These are phyloP conservation scores for Colletotrichum musicola DNA, from an alignment of 2,329 filamentous ascomycete genomes.

Conservation along the genomic window DNA sequence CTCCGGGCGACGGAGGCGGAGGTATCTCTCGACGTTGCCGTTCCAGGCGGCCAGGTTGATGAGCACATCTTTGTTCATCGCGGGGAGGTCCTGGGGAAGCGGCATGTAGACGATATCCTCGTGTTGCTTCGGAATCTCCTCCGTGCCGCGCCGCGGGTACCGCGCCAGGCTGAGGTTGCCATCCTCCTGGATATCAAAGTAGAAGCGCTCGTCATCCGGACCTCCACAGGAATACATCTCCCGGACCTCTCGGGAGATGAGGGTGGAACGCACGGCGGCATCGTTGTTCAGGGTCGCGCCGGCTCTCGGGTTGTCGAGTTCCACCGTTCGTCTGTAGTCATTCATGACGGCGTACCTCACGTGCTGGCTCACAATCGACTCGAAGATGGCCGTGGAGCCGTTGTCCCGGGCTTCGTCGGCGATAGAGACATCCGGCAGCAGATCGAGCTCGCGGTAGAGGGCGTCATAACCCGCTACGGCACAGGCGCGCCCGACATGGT, in stretches of 20 bases:
- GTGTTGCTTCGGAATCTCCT: conserved; percentile 19
- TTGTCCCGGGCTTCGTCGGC: conserved; percentile 53
- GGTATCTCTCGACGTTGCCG: conserved; percentile 55
- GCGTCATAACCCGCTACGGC: conserved; percentile 52
- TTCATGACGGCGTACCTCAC: conserved; percentile 50
- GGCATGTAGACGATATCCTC: conserved; percentile 44
- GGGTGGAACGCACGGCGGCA: background rate
- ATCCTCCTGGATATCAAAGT: no score
- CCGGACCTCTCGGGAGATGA: background rate
- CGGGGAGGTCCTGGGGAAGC: conserved; percentile 51
- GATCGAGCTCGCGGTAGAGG: conserved; percentile 51
- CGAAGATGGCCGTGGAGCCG: conserved; percentile 43
- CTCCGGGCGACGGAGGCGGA: conserved; percentile 47
- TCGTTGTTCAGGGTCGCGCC: background rate
- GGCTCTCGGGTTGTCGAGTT: background rate
- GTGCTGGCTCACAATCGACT: conserved; percentile 47
- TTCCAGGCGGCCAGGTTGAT: conserved; percentile 52
- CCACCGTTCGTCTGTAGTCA: conserved; percentile 47
- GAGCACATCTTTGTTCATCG: conserved; percentile 52
- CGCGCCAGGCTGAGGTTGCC: no score
- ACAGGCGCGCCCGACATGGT: conserved; percentile 54
- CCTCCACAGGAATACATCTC: background rate
- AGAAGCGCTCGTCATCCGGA: no score
- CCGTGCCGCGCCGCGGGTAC: no score
- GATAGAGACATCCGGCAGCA: conserved; percentile 51